These are phyloP conservation scores for Canavalia ensiformis DNA, from an alignment of 306 rosid species.

Conservation along the genomic window DNA sequence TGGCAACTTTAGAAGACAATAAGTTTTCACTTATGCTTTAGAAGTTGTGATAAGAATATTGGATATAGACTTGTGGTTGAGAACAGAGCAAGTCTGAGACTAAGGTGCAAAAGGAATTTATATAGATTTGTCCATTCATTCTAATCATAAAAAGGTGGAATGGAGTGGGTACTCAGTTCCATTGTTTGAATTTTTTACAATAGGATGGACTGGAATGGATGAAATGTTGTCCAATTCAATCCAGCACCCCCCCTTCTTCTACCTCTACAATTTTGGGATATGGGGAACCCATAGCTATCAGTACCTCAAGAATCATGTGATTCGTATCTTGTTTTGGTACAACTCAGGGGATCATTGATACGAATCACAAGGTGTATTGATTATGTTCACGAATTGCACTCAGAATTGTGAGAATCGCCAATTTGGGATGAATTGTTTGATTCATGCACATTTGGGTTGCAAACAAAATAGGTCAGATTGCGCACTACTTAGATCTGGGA, in stretches of 20 bases:
- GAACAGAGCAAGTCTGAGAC: conserved; percentile 10
- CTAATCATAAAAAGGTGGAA: not conserved
- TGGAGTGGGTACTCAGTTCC: not conserved
- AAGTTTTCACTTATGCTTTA: not conserved
- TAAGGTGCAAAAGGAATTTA: not conserved
- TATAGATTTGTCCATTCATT: not conserved
- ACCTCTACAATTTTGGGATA: too few relatives aligned
- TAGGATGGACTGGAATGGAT: not conserved
- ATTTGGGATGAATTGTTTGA: too few relatives aligned
- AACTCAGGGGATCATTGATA: too few relatives aligned
- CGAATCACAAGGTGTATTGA: too few relatives aligned
- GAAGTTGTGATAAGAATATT: conserved; percentile 6
- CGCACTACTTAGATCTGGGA: too few relatives aligned
- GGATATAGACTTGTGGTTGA: not conserved
- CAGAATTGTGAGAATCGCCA: too few relatives aligned
- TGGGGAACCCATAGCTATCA: too few relatives aligned
- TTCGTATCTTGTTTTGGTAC: too few relatives aligned
- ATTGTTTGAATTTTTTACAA: not conserved
- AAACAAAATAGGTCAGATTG: too few relatives aligned
- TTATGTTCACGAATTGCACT: too few relatives aligned
- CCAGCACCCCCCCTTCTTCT: not conserved
- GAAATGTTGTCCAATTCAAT: not conserved
- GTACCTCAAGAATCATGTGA: too few relatives aligned
- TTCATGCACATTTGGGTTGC: too few relatives aligned
- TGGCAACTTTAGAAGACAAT: not conserved